phyloP scores from a whole-genome alignment of 2,329 filamentous ascomycete genomes.

The Stachybotrys chlorohalonatus region DNA sequence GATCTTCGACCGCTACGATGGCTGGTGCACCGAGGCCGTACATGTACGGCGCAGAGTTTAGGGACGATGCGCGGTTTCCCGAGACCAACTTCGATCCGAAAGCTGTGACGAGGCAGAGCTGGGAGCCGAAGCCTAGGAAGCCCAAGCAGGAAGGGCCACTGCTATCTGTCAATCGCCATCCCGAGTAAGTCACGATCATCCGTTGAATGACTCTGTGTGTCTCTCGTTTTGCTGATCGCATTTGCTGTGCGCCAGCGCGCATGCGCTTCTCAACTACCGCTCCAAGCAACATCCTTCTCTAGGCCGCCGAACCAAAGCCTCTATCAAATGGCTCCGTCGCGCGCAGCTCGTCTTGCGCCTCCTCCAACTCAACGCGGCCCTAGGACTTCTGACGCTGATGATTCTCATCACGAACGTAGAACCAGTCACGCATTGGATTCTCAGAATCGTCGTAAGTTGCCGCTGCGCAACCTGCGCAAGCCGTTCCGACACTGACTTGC shows the following conservation, averaged over 20 bases:
- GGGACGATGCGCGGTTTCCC: slow-evolving; percentile 43
- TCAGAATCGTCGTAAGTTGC: slow-evolving; percentile 62
- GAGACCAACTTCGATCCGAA: slow-evolving; percentile 72
- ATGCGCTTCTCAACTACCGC: slow-evolving; percentile 54
- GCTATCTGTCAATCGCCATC: slow-evolving; percentile 76
- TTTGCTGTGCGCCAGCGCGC: slow-evolving; percentile 34
- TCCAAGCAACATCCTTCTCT: slow-evolving; percentile 55
- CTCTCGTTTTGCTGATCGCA: background rate
- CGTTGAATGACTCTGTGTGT: background rate
- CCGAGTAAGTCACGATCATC: slow-evolving; percentile 54
- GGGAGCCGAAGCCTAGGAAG: slow-evolving; percentile 51
- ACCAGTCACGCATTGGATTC: slow-evolving; percentile 60
- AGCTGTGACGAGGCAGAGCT: slow-evolving; percentile 72
- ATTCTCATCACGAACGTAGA: slow-evolving; percentile 66
- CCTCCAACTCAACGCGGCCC: slow-evolving; percentile 57
- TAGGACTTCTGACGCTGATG: slow-evolving; percentile 65
- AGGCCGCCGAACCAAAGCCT: slow-evolving; percentile 58
- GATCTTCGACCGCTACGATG: slow-evolving; percentile 7
- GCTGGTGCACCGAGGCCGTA: slow-evolving; percentile 45
- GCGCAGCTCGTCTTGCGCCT: slow-evolving; percentile 61
- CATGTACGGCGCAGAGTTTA: slow-evolving; percentile 55
- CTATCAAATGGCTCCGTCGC: slow-evolving; percentile 60
- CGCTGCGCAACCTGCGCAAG: background rate
- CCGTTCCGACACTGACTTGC: background rate
- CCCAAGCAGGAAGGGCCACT: slow-evolving; percentile 66